phyloP scores from a whole-genome alignment of 192 early-diverging fungal species.

The Coemansia aciculifera region DNA sequence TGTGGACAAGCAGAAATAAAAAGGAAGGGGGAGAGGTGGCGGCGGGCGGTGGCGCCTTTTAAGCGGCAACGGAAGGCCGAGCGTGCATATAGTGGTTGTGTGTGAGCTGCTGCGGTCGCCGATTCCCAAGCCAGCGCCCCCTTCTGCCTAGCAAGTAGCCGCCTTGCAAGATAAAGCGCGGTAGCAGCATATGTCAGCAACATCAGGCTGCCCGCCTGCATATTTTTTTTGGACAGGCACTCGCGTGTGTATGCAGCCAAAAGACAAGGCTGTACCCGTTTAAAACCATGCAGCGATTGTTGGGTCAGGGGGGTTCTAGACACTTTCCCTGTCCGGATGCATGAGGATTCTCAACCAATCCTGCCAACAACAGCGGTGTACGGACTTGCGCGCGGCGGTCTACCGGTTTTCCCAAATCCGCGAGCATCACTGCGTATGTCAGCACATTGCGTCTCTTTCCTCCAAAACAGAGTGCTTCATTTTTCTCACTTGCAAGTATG shows the following conservation, averaged over 20 bases:
- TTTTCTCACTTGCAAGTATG: too few species aligned
- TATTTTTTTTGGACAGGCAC: neutral
- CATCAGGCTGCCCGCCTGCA: neutral
- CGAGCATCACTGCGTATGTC: neutral
- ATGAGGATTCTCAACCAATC: neutral
- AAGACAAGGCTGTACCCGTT: neutral
- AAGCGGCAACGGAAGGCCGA: neutral
- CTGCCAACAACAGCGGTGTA: neutral
- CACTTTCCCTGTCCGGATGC: neutral
- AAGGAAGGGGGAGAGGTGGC: neutral
- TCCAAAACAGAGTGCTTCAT: neutral
- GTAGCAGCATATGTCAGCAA: neutral
- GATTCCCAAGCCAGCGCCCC: neutral
- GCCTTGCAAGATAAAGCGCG: neutral
- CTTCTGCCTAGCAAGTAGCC: neutral
- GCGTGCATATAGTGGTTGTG: neutral
- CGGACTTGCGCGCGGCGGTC: neutral
- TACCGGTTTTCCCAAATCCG: neutral
- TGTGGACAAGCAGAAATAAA: neutral
- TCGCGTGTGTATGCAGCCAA: neutral
- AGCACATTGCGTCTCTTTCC: neutral
- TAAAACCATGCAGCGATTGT: neutral
- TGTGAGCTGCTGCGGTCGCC: neutral
- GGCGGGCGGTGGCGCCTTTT: constrained; percentile 3
- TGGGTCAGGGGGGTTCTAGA: neutral